Percentiles rank a stretch among this genome's conserved stretches.
Conservation (phyloP, 148 eudicot species). For the Drosera capensis region DNA sequence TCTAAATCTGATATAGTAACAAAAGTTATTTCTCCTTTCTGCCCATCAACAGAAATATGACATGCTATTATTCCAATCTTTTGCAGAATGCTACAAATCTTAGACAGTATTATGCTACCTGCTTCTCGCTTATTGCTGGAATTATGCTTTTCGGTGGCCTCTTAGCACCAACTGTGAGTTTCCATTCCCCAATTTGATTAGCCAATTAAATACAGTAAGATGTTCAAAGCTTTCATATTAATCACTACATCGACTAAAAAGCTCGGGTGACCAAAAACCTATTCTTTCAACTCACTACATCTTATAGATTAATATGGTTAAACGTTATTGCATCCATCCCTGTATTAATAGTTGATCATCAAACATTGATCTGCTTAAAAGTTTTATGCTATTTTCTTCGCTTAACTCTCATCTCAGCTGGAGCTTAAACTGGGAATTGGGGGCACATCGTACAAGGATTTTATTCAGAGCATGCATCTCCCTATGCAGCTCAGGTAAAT, state of each 20-base stretch:
- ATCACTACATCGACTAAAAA: too few relatives aligned
- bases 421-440: constrained; percentile 86
- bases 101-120: constrained; percentile 67
- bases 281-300: too few relatives aligned
- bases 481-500: constrained; percentile 82
- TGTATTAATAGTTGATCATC: too few relatives aligned
- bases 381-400: neutral
- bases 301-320: too few relatives aligned
- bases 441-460: constrained; percentile 82
- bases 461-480: constrained; percentile 67
- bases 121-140: constrained; percentile 72
- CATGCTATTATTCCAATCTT: too few relatives aligned
- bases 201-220: neutral
- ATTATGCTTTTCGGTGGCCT: constrained; percentile 78
- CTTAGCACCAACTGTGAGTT: constrained; percentile 77
- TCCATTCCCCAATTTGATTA: constrained; percentile 2
- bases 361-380: too few relatives aligned
- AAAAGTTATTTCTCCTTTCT: too few relatives aligned
- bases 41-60: too few relatives aligned
- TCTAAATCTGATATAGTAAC: too few relatives aligned
- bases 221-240: too few relatives aligned
- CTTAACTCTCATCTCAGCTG: constrained; percentile 26
- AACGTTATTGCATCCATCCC: too few relatives aligned
- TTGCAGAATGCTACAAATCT: constrained; percentile 60
- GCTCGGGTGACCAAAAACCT: too few relatives aligned